Conservation (phyloP, 805 yeast species). For the Candida tallmaniae region DNA sequence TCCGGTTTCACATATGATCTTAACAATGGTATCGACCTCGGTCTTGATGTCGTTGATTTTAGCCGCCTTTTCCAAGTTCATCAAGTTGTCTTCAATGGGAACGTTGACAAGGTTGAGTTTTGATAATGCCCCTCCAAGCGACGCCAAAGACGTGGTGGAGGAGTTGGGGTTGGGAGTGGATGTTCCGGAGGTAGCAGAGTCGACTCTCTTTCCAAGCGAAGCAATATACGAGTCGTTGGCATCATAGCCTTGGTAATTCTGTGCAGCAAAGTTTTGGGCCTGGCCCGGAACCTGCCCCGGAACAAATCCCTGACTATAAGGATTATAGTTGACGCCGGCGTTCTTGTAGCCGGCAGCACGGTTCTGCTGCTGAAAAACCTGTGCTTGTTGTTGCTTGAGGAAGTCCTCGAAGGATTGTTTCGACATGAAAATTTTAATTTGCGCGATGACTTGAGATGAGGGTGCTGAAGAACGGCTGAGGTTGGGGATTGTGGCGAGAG, state of each 20-base stretch:
- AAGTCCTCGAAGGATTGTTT: constrained; percentile 48
- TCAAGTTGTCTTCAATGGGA: constrained; percentile 62
- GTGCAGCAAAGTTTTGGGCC: not conserved
- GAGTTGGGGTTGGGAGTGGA: constrained; percentile 29
- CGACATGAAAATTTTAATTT: no score
- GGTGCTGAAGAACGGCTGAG: no score
- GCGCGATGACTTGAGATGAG: no score
- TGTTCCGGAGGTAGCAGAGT: constrained; percentile 37
- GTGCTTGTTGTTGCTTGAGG: constrained; percentile 40
- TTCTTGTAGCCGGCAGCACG: constrained; percentile 26
- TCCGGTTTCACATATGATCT: constrained; percentile 42
- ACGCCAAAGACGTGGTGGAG: constrained; percentile 71
- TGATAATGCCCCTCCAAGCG: constrained; percentile 65
- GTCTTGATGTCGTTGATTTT: constrained; percentile 52
- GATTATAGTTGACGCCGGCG: constrained; percentile 12
- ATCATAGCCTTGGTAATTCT: constrained; percentile 2
- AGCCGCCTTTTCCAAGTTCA: constrained; percentile 46
- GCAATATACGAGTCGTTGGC: not conserved
- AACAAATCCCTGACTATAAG: constrained; percentile 13
- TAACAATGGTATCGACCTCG: constrained; percentile 52
- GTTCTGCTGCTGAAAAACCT: constrained; percentile 25
- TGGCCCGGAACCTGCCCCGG: constrained; percentile 2
- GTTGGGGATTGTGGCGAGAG: no score
- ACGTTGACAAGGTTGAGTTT: constrained; percentile 51
- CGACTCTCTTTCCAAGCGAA: constrained; percentile 9